Conservation (phyloP, 768 basidiomycete genomes). For the Phanerochaete sordida region DNA sequence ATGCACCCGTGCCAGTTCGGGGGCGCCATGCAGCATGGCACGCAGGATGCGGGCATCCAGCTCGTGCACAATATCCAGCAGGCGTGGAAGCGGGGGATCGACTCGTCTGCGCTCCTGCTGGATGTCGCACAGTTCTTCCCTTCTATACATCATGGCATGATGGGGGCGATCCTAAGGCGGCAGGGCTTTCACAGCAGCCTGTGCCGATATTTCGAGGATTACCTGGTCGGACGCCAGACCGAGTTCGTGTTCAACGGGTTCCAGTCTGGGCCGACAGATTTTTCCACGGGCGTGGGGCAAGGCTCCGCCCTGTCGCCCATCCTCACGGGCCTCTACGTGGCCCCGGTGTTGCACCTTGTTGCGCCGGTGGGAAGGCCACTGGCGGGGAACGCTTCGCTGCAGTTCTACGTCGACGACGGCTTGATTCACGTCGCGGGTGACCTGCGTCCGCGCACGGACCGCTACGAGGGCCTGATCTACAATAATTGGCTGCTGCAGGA, state of each 20-base stretch:
- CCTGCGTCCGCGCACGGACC: neutral
- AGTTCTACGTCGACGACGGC: slow-evolving; percentile 18
- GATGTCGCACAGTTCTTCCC: slow-evolving; percentile 20
- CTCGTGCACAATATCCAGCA: slow-evolving; percentile 13
- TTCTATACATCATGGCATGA: slow-evolving; percentile 13
- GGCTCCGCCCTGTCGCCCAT: slow-evolving; percentile 15
- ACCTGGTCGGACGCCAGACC: slow-evolving; percentile 8
- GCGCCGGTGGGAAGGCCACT: neutral
- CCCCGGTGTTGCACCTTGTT: slow-evolving; percentile 7
- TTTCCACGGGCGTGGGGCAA: slow-evolving; percentile 11
- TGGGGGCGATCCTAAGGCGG: slow-evolving; percentile 3
- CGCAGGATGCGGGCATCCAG: slow-evolving; percentile 14
- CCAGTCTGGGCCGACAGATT: neutral
- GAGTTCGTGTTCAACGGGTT: slow-evolving; percentile 8
- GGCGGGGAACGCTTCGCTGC: neutral
- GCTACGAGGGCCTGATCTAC: neutral
- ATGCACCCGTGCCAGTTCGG: slow-evolving; percentile 21
- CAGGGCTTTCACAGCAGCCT: slow-evolving; percentile 11
- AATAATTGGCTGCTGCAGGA: neutral
- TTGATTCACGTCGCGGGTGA: slow-evolving; percentile 1
- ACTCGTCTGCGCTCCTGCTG: slow-evolving; percentile 13
- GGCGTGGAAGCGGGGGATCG: slow-evolving; percentile 1
- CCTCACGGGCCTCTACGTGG: slow-evolving; percentile 12
- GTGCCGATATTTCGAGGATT: slow-evolving; percentile 11
- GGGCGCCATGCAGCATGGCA: slow-evolving; percentile 16